Evolutionary conservation across 805 yeast genomes (phyloP), one percentile per base, ranked within the genome.

Genomic region (Yamadazyma sp.): DNA sequence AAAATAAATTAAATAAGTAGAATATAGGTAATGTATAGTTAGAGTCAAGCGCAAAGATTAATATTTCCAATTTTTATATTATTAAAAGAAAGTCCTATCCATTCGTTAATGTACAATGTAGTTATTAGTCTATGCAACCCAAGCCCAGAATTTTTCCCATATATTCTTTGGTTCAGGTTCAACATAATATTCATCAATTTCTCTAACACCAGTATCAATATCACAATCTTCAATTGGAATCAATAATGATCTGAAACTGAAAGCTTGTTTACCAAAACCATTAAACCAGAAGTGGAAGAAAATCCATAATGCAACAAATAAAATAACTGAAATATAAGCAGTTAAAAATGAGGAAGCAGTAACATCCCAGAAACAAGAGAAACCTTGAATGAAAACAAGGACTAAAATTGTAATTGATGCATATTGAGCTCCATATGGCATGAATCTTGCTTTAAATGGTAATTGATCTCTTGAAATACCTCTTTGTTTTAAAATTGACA

Each of bases 361-460:
- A 49, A 82, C 62, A 8, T 58, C 57, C 36, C 76, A 76, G 60
- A 86, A 86, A 1, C 76, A 75, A 1, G 71, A 57, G 56, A 73
- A 86, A 24, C 95, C 95, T 59, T 86, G 89, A 42, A 86, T 68
- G 42, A 85, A 68, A 18, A 75, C 73, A 52, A 86, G 73, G 19
- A 82, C 44, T 10, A 69, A 55, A 44, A 81, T 68, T 45, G 75
- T 66, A 35, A 69, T 58, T 4, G 76, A 59, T 3, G 87, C 75
- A 48, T 82, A 81, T 58, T 76, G 79, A 1, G 89, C 85, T 40
- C 66, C 58, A 43, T 55, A 73, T 3, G 94, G 93, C 79, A 80
- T 82, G 37, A 70, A 67, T n/a, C 52, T 53, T 7, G 93, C 89
- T 56, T 80, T 82, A 69, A 71, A 86, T 7, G 95, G 93, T 38